These are phyloP conservation scores for Candida suzukii DNA, from an alignment of 805 yeast genomes.

Conservation along the genomic window DNA sequence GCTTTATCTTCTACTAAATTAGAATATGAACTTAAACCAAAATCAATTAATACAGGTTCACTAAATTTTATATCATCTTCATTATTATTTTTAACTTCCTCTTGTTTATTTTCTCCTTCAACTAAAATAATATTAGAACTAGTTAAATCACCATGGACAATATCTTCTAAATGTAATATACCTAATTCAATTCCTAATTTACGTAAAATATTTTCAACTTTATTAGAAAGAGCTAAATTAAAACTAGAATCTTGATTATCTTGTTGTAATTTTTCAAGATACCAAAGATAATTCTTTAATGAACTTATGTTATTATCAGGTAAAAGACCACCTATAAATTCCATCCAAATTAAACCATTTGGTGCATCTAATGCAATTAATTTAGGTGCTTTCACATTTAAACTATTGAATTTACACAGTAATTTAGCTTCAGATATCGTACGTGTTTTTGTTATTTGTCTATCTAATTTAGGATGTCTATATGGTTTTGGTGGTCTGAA, in stretches of 20 bases:
- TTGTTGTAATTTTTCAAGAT: slow-evolving; percentile 30
- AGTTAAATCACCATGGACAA: slow-evolving; percentile 92
- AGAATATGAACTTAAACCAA: slow-evolving; percentile 80
- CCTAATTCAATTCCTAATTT: slow-evolving; percentile 66
- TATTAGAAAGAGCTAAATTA: slow-evolving; percentile 18
- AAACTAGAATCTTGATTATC: slow-evolving; percentile 3
- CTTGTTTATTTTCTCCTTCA: slow-evolving; percentile 2
- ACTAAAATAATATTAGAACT: slow-evolving; percentile 72
- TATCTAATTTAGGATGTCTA: slow-evolving; percentile 79
- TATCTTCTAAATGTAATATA: slow-evolving; percentile 62
- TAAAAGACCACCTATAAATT: slow-evolving; percentile 53
- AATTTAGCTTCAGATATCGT: slow-evolving; percentile 82
- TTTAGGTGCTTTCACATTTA: slow-evolving; percentile 66
- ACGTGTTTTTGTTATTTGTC: slow-evolving; percentile 65
- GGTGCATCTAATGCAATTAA: slow-evolving; percentile 69
- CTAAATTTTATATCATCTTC: slow-evolving; percentile 9
- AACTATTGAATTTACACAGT: slow-evolving; percentile 43
- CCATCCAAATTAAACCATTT: slow-evolving; percentile 88
- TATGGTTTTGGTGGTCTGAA: slow-evolving; percentile 88
- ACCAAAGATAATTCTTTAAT: slow-evolving; percentile 71
- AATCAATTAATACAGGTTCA: slow-evolving; percentile 74
- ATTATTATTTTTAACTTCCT: slow-evolving; percentile 13
- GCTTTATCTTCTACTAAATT: slow-evolving; percentile 85
- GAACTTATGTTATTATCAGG: slow-evolving; percentile 50
- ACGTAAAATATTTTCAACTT: slow-evolving; percentile 37